Evolutionary conservation across 2,329 filamentous ascomycete species (phyloP), one percentile per base, ranked within the genome.

Genomic region (Arthrobotrys pseudoclavata): DNA sequence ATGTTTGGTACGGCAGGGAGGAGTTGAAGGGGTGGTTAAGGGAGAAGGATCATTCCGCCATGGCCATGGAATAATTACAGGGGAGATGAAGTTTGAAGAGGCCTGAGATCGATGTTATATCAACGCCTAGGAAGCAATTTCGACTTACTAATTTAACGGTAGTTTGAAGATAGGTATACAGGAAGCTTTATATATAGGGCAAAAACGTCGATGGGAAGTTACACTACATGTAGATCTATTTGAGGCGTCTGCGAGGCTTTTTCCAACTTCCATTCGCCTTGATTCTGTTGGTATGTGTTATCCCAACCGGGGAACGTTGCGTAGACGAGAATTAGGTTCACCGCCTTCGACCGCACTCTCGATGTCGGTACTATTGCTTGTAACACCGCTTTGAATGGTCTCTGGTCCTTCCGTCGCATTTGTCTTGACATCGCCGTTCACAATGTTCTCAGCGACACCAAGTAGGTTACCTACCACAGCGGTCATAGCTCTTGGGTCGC

Each of bases 11-110:
- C 22, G 55, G 61, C 1, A 53, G 26, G 12, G 48, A 20, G 13
- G 69, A 72, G 22, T 26, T 72, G 3, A 45, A 57, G 18, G 29
- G 64, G 24, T 72, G 69, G 69, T 22, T 72, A 29, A 66, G 37
- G 48, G 69, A 72, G 50, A 72, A 66, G 61, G 53, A 57, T 20
- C 31, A 18, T 22, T 37, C 29, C 22, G 1, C 18, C n/a, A 37
- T 57, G 52, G 29, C 18, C 1, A 29, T 29, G 29, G 29, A 29
- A 29, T 29, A 29, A n/a, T n/a, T n/a, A n/a, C n/a, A n/a, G n/a
- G n/a, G n/a, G n/a, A n/a, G n/a, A n/a, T n/a, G n/a, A n/a, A n/a
- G n/a, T n/a, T n/a, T n/a, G n/a, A n/a, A n/a, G n/a, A n/a, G n/a
- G n/a, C n/a, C n/a, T n/a, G n/a, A n/a, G n/a, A n/a, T n/a, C n/a